Evolutionary conservation across 345 rosid genomes (phyloP), one percentile per base, ranked within the genome.

Genomic region (Moricandia moricandioides): DNA sequence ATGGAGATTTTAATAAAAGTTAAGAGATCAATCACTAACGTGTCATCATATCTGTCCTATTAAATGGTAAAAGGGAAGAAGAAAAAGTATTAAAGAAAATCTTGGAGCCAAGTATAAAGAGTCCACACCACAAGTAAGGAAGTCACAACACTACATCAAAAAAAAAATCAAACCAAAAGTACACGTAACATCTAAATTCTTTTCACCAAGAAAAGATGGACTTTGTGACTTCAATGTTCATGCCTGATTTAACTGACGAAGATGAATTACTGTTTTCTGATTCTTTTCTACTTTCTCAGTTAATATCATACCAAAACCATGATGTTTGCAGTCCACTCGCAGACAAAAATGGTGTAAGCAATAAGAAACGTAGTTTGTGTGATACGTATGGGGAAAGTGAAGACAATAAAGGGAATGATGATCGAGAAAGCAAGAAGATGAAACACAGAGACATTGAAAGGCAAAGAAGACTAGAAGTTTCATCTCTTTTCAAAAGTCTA

Each of bases 391-490:
- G 39, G 0, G 18, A 0, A 11, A 49, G 45, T 37, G 77, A 70
- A 77, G 54, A 60, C 43, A 51, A 47, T 43, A 65, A 33, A 16
- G 54, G 17, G 13, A 54, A 8, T 14, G 60, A 54, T 51, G 81
- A 67, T 13, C 69, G 34, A 67, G 69, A 66, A 40, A 72, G 24
- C 30, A 78, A 78, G 73, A 78, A 67, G 73, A 40, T 72, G 69
- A 78, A 2, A 62, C 81, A 78, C 47, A 78, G 81, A 72, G 74
- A 67, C 16, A 72, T 72, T 52, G 81, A 78, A 67, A 78, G 78
- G 7, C 78, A 72, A 62, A 61, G 81, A 72, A 78, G 81, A 78
- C 39, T 18, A 67, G 78, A 78, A 60, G 70, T 72, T 52, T 37
- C 81, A 60, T 54, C 81, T 62, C 78, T 78, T 54, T 78, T 78